Base-by-base conservation (phyloP, 495 filamentous ascomycete species). In the Friedmanniomyces endolithicus region DNA sequence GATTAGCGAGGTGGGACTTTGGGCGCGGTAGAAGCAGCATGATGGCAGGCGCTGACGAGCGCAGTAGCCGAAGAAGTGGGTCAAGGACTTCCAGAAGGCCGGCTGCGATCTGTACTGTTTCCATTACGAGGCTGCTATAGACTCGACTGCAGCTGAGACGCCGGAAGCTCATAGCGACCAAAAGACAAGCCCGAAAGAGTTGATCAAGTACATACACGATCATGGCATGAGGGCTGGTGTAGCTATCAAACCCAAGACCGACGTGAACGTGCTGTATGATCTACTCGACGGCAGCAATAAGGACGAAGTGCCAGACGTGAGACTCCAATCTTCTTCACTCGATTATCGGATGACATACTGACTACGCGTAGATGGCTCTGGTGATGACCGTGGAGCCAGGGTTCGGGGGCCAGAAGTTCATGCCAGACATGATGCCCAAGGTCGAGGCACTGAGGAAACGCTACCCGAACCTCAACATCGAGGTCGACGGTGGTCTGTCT, bases 51-150 rank as follows among this genome's bases (percentile, higher is more conserved):
- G 48, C 57, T 57, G 54, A 60, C 51, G 23, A 25, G 37, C 51
- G 43, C 43, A 52, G 41, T 55, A 94, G 92, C 92, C 92, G 47
- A 90, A 97, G 72, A 90, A 88, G 77, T 98, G 92, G 92, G 88
- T 97, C 60, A 82, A 82, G 55, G 87, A 95, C 40, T 97, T 98
- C 76, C 78, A 94, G 65, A 79, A 83, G 24, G 92, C 90, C 37
- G 92, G 92, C 20, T 96, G 90, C 72, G 90, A 98, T 67, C 79
- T 97, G 9, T 98, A 98, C 75, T 96, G 90, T 76, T 98, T 98
- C 76, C 92, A 98, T 74, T 95, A 97, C 71, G 92, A 98, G 73
- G 92, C 92, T n/a, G 94, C 92, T 47, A 76, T 87, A 62, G 72
- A 75, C 49, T 90, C 86, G 37, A 85, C 86, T 48, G 88, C 87